These are phyloP conservation scores for Mucor sp. DNA, from an alignment of 371 early-diverging fungal species.

Conservation along the genomic window DNA sequence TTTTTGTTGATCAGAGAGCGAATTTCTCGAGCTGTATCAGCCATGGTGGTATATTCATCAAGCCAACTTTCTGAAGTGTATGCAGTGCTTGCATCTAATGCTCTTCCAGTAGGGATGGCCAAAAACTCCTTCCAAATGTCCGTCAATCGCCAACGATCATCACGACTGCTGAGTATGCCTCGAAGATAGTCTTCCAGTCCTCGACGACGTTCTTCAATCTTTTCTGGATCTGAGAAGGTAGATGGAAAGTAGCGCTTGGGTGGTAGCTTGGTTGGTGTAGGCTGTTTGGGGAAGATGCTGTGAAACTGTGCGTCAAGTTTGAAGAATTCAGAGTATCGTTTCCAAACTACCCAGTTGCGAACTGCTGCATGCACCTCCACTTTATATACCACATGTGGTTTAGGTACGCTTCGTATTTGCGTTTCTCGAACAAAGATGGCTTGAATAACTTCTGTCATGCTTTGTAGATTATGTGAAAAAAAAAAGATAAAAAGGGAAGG, in stretches of 20 bases:
- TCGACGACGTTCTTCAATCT: slow-evolving; percentile 80
- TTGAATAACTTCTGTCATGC: slow-evolving; percentile 57
- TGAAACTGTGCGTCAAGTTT: slow-evolving; percentile 57
- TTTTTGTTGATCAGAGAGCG: slow-evolving; percentile 70
- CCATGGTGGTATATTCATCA: slow-evolving; percentile 71
- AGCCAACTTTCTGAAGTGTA: slow-evolving; percentile 86
- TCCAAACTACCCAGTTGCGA: slow-evolving; percentile 87
- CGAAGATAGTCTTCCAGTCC: slow-evolving; percentile 82
- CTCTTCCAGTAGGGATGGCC: slow-evolving; percentile 63
- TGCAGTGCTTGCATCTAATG: slow-evolving; percentile 35
- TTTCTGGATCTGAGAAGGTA: slow-evolving; percentile 62
- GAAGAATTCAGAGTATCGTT: slow-evolving; percentile 86
- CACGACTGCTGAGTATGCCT: slow-evolving; percentile 70
- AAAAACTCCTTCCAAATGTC: slow-evolving; percentile 80
- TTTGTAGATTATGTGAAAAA: not conserved
- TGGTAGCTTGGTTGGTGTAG: slow-evolving; percentile 67
- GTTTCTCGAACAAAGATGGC: slow-evolving; percentile 69
- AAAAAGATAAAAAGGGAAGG: not conserved
- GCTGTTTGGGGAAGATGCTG: slow-evolving; percentile 60
- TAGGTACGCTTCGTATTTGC: slow-evolving; percentile 65
- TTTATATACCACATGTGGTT: slow-evolving; percentile 73
- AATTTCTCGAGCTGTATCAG: slow-evolving; percentile 68
- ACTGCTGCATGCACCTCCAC: slow-evolving; percentile 81
- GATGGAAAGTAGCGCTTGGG: slow-evolving; percentile 70
- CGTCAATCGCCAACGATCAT: slow-evolving; percentile 81